Evolutionary conservation across 2,329 filamentous ascomycete species (phyloP).

Genomic region (Ascomycota sp.): DNA sequence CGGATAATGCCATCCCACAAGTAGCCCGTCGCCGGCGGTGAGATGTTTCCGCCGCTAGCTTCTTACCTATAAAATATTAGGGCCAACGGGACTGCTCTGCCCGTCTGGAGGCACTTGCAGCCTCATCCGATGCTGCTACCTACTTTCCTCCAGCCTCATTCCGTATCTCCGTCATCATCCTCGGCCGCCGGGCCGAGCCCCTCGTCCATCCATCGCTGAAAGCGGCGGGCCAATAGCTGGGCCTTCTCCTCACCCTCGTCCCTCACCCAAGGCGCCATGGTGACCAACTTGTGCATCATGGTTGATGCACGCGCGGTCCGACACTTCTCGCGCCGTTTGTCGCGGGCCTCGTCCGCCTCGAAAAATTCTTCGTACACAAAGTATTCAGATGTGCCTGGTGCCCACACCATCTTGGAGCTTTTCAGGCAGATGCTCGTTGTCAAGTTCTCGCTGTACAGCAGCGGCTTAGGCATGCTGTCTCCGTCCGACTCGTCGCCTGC

Average conservation of each 20-base stretch:
- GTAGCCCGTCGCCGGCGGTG: no score
- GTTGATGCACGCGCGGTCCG: constrained; percentile 39
- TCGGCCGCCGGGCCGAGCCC: constrained; percentile 15
- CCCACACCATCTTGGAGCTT: constrained; percentile 60
- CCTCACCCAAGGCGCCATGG: constrained; percentile 60
- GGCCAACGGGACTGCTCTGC: no score
- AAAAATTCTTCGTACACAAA: constrained; percentile 49
- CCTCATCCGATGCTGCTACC: neutral
- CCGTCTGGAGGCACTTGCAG: neutral
- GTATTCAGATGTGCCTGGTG: constrained; percentile 45
- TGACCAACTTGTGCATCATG: constrained; percentile 62
- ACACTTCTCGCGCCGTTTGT: constrained; percentile 29
- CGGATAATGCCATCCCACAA: no score
- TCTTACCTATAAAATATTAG: no score
- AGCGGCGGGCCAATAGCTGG: constrained; percentile 49
- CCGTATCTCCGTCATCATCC: constrained; percentile 1
- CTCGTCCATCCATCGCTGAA: constrained; percentile 29
- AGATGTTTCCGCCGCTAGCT: no score
- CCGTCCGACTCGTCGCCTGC: constrained; percentile 39
- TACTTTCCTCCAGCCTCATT: neutral
- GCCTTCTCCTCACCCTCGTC: constrained; percentile 57
- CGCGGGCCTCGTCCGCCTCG: constrained; percentile 42
- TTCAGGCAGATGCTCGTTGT: constrained; percentile 54
- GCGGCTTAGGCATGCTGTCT: constrained; percentile 34
- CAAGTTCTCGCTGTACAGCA: constrained; percentile 44